Evolutionary conservation across 345 rosid genomes (phyloP).

Genomic region (Syzygium grande): DNA sequence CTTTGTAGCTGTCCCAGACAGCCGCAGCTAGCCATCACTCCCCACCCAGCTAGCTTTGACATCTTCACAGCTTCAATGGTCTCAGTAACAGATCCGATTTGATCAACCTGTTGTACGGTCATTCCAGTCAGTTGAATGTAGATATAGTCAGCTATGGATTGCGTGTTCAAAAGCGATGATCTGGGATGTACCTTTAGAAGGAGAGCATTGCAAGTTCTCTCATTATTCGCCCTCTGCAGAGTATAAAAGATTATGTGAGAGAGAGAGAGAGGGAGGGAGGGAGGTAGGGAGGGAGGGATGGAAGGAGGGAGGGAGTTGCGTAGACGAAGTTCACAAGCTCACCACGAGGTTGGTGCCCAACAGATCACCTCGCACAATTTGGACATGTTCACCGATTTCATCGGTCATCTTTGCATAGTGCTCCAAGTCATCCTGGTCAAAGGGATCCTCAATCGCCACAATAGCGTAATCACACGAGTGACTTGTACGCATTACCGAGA

Average conservation of each 20-base stretch:
- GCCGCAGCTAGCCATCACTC: conserved; percentile 94
- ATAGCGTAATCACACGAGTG: conserved; percentile 77
- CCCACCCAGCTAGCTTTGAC: conserved; percentile 97
- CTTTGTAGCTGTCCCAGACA: conserved; percentile 8
- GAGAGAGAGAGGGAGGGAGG: no score
- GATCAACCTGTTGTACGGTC: conserved; percentile 59
- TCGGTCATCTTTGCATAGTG: conserved; percentile 63
- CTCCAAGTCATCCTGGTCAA: conserved; percentile 96
- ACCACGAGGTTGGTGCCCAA: conserved; percentile 97
- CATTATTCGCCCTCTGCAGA: conserved; percentile 70
- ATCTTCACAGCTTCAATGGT: conserved; percentile 92
- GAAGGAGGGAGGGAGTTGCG: background rate
- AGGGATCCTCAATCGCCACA: conserved; percentile 89
- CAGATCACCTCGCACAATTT: conserved; percentile 93
- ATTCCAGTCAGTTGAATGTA: background rate
- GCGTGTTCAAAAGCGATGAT: background rate
- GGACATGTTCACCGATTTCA: conserved; percentile 67
- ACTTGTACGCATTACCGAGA: conserved; percentile 77
- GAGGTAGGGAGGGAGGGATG: background rate
- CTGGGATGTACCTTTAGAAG: conserved; percentile 62
- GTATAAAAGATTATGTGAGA: background rate
- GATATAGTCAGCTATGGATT: background rate
- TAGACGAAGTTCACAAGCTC: background rate
- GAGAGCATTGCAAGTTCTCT: conserved; percentile 88
- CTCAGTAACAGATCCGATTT: conserved; percentile 94